Conservation (phyloP, 768 basidiomycete genomes). For the Calvatia gigantea region DNA sequence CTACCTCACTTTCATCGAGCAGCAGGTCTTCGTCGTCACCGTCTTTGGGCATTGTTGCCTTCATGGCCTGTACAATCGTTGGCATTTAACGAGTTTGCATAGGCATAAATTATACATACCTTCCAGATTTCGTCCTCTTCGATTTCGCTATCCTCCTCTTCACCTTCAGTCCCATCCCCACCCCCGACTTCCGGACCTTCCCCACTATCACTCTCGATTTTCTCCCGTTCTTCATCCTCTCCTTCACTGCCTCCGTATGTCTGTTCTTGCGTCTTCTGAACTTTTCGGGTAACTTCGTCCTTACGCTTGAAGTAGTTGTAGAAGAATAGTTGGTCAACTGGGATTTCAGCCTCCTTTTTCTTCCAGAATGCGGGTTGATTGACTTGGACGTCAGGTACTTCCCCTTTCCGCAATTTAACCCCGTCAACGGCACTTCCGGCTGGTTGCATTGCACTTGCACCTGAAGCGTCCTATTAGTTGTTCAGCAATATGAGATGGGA, state of each 20-base stretch:
- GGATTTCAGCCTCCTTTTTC: conserved; percentile 65
- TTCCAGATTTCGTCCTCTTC: conserved; percentile 76
- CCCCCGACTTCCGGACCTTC: conserved; percentile 37
- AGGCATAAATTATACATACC: conserved; percentile 36
- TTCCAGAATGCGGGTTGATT: conserved; percentile 78
- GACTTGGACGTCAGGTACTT: conserved; percentile 48
- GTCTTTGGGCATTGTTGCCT: conserved; percentile 72
- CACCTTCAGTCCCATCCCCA: conserved; percentile 34
- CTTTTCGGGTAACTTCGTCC: conserved; percentile 42
- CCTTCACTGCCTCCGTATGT: conserved; percentile 30
- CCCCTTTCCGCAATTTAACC: conserved; percentile 68
- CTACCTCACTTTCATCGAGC: conserved; percentile 34
- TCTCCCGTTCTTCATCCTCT: conserved; percentile 32
- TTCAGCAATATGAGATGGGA: neutral
- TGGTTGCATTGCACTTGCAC: conserved; percentile 96
- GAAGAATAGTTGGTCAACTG: conserved; percentile 94
- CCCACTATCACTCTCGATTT: conserved; percentile 31
- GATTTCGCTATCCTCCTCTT: conserved; percentile 34
- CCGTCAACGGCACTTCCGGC: conserved; percentile 66
- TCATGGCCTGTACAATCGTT: conserved; percentile 65
- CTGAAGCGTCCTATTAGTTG: conserved; percentile 44
- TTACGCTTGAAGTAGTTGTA: conserved; percentile 84
- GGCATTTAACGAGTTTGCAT: neutral
- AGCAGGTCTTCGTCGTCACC: conserved; percentile 45
- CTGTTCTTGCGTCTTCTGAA: conserved; percentile 37